Base-by-base conservation (phyloP, 257 asterid genomes). In the Gardenia jasminoides region DNA sequence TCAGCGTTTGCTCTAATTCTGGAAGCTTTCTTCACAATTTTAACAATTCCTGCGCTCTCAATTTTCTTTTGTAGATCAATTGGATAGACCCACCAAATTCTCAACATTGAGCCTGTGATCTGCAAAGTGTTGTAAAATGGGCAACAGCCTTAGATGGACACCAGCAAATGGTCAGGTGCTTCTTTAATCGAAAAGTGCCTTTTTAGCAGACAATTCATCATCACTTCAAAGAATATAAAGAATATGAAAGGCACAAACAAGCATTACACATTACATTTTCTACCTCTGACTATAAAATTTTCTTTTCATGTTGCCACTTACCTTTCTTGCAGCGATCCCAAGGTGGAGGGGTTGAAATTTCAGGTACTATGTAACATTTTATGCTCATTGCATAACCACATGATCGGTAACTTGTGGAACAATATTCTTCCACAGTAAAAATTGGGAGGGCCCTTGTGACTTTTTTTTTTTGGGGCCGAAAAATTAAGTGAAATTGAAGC, bases 201-300 rank as follows among this genome's bases (percentile, higher is more conserved):
- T 64, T 73, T 73, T 46, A 67, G 68, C 61, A 74, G 48, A 50
- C 79, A 62, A 12, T 80, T 56, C 79, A 80, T 80, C 68, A 80
- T 80, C 28, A 67, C 36, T 17, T 39, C 61, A 56, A n/a, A 80
- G 83, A 74, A 66, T 72, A 44, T 54, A 56, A n/a, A 80, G 83
- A 74, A 66, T 72, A 44, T 54, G 72, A 73, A 47, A 48, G 46
- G 28, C 26, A 33, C 48, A 24, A 26, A 66, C 46, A 54, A 67
- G 76, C 74, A 80, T 30, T 11, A n/a, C 30, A n/a, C 31, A 70
- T 24, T 41, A 24, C 11, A 43, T 41, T 70, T 33, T 69, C 73
- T 22, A 43, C 56, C 47, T 12, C 36, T 70, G 44, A 70, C n/a
- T 70, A 44, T 31, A n/a, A 31, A 22, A 7, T 9, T 31, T 30